phyloP scores from a whole-genome alignment of 345 rosid species.

The Brassica juncea region DNA sequence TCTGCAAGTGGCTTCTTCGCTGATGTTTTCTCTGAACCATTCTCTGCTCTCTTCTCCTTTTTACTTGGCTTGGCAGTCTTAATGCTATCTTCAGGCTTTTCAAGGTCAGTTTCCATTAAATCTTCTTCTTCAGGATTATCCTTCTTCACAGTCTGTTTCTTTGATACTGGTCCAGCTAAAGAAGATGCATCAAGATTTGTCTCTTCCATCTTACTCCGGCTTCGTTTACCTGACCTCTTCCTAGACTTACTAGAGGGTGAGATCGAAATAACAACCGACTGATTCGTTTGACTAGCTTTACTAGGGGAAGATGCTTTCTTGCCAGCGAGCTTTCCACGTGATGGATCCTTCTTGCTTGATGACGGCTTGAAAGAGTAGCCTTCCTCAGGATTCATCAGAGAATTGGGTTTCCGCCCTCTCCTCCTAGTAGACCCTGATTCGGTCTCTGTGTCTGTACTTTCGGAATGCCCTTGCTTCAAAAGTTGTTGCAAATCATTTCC shows the following conservation, averaged over 20 bases:
- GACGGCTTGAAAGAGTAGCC: conserved; percentile 45
- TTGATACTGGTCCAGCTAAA: conserved; percentile 22
- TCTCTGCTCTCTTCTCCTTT: conserved; percentile 19
- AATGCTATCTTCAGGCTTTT: conserved; percentile 28
- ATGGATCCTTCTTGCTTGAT: conserved; percentile 37
- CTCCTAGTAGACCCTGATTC: conserved; percentile 42
- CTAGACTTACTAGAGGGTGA: conserved; percentile 22
- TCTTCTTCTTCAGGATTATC: conserved; percentile 38
- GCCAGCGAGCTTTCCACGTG: conserved; percentile 34
- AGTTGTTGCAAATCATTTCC: conserved; percentile 27
- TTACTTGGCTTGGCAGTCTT: conserved; percentile 38
- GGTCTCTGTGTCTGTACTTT: conserved; percentile 45
- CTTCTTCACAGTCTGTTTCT: conserved; percentile 30
- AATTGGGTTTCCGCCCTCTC: conserved; percentile 71
- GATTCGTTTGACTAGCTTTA: conserved; percentile 36
- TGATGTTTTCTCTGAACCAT: conserved; percentile 34
- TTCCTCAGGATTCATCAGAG: conserved; percentile 72
- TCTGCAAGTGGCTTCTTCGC: conserved; percentile 33
- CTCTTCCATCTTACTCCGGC: conserved; percentile 42
- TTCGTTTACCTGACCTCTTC: conserved; percentile 41
- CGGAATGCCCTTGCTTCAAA: conserved; percentile 36
- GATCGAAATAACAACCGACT: conserved; percentile 33
- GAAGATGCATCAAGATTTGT: conserved; percentile 38
- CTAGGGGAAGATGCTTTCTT: conserved; percentile 40
- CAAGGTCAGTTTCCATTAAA: conserved; percentile 28